Evolutionary conservation across 352 stramenopile genomes (phyloP).

Genomic region (Aphanomyces stellatus): DNA sequence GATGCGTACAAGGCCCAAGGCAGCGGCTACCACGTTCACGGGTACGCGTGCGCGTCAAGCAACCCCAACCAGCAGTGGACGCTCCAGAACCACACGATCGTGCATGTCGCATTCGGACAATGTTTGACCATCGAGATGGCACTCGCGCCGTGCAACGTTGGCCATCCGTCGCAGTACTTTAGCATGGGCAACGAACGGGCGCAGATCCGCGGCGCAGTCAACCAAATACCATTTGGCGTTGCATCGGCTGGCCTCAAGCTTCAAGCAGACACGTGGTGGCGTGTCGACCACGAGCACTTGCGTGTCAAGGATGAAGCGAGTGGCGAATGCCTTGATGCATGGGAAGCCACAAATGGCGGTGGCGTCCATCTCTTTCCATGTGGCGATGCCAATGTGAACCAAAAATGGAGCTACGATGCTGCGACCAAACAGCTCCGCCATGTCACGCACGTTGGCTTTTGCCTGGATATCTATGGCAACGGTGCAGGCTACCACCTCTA

Average conservation of each 20-base stretch:
- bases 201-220: neutral
- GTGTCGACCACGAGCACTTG: constrained; percentile 49
- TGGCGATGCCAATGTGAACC: constrained; percentile 42
- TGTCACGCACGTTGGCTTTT: constrained; percentile 38
- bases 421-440: constrained; percentile 36
- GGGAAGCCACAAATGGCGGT: constrained; percentile 36
- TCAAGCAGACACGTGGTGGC: constrained; percentile 46
- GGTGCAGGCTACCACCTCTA: neutral
- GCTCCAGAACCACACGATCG: neutral
- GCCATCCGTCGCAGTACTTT: neutral
- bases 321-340: constrained; percentile 46
- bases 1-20: neutral
- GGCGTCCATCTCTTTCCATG: constrained; percentile 52
- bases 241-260: constrained; percentile 14
- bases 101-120: neutral
- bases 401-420: constrained; percentile 54
- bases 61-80: constrained; percentile 12
- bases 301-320: constrained; percentile 54
- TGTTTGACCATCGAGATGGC: neutral
- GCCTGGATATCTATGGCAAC: constrained; percentile 32
- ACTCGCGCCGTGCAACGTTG: neutral
- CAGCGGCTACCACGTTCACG: neutral
- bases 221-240: neutral
- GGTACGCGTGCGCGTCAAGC: neutral
- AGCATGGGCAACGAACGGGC: neutral